phyloP scores from a whole-genome alignment of 768 basidiomycete species.

The Amanita fuliginea region DNA sequence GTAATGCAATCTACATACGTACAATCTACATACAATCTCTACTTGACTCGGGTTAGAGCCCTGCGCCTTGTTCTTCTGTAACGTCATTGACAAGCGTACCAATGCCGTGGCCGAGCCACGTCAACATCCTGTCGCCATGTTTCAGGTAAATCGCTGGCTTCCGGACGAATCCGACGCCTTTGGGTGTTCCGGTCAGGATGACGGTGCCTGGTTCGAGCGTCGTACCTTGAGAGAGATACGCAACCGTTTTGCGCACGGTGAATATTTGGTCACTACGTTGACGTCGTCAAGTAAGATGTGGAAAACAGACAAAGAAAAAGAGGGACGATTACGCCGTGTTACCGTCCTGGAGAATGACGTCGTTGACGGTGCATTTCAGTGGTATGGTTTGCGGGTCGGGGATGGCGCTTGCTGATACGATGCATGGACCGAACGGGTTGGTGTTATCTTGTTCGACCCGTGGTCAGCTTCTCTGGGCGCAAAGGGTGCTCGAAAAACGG shows the following conservation, averaged over 20 bases:
- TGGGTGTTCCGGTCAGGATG: slow-evolving; percentile 77
- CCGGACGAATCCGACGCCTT: slow-evolving; percentile 72
- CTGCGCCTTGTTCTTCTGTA: slow-evolving; percentile 43
- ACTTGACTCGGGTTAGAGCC: no score
- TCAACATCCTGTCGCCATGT: slow-evolving; percentile 59
- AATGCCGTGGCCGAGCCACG: slow-evolving; percentile 63
- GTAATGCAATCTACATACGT: slow-evolving; percentile 4
- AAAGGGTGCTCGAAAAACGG: background rate
- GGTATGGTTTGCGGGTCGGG: slow-evolving; percentile 55
- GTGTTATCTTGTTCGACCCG: slow-evolving; percentile 38
- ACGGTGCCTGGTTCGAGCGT: slow-evolving; percentile 74
- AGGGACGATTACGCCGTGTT: slow-evolving; percentile 51
- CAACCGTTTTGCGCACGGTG: slow-evolving; percentile 61
- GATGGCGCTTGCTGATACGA: slow-evolving; percentile 57
- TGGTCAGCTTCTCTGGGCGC: background rate
- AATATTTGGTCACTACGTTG: slow-evolving; percentile 67
- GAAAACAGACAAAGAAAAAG: background rate
- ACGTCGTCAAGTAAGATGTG: background rate
- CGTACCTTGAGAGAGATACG: slow-evolving; percentile 77
- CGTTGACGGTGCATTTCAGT: slow-evolving; percentile 60
- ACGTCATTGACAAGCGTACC: slow-evolving; percentile 76
- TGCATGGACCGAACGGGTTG: slow-evolving; percentile 71
- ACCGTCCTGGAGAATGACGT: slow-evolving; percentile 59
- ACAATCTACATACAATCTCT: background rate
- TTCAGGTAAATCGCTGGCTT: slow-evolving; percentile 62